Percentiles rank a stretch among this genome's conserved stretches.
phyloP scores from a whole-genome alignment of 257 asterid genomes.

The Thymus mandschuricus region DNA sequence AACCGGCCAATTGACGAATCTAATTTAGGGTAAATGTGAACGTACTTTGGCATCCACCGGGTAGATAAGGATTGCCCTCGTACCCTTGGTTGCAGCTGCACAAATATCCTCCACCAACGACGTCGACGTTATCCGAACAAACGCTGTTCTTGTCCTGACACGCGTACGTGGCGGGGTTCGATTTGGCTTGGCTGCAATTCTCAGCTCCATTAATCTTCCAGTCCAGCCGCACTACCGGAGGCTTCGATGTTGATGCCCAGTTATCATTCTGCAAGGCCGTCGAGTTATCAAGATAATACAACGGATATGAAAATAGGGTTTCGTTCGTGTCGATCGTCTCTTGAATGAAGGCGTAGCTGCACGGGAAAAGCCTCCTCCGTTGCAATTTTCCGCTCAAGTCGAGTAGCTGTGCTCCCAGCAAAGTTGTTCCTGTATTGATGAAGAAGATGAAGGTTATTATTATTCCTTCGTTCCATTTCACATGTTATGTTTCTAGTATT shows the following conservation, averaged over 20 bases:
- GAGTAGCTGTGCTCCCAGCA: background rate
- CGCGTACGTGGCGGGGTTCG: background rate
- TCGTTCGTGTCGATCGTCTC: background rate
- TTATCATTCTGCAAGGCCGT: background rate
- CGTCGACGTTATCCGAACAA: background rate
- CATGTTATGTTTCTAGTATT: too few relatives aligned
- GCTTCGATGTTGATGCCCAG: background rate
- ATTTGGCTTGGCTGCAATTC: background rate
- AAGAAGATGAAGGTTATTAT: background rate
- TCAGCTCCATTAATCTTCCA: constrained; percentile 9
- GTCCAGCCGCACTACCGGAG: constrained; percentile 13
- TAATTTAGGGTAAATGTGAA: background rate
- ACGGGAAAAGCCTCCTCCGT: background rate
- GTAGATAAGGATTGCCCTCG: constrained; percentile 24
- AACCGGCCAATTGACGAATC: too few relatives aligned
- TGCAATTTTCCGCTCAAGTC: background rate
- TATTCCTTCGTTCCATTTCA: too few relatives aligned
- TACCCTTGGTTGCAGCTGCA: constrained; percentile 18
- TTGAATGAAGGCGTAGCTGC: background rate
- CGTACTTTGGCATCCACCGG: background rate
- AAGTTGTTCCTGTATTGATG: background rate
- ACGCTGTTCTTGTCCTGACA: background rate
- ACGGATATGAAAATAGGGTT: background rate
- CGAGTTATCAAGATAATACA: background rate
- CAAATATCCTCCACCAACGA: background rate